Evolutionary conservation across 768 basidiomycete genomes (phyloP), one percentile per base, ranked within the genome.

Genomic region (Leccinum imitatum): DNA sequence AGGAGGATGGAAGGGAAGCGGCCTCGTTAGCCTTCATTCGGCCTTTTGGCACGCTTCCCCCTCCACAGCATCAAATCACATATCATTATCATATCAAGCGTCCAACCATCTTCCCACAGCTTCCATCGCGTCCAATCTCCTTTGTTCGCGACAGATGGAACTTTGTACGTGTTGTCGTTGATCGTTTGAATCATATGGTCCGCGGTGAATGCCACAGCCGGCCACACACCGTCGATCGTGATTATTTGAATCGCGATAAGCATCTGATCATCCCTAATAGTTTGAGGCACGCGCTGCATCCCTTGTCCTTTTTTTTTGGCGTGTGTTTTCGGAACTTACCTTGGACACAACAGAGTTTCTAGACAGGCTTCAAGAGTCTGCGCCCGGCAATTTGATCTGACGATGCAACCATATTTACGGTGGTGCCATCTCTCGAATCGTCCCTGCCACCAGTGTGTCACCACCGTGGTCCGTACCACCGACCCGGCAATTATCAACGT

Each of bases 111-210:
- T 46, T 11, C 10, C 44, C 15, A 46, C 10, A 19, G 47, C 46
- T 56, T 54, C 47, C 81, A 77, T 27, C 75, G 69, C 82, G 80
- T 31, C 69, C 68, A 84, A 84, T 25, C 87, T 82, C 54, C 82
- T 82, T 50, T 81, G 79, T 46, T 21, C 44, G n/a, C 44, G 1
- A 46, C 11, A 46, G 44, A 19, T 80, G 79, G 8, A 80, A 73
- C 79, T 82, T 59, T 58, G 61, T 65, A 63, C 61, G 59, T 64
- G 57, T 68, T 60, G 33, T 56, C 19, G 11, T 19, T 46, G 44
- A 46, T 46, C 44, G 19, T 3, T 46, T 46, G 15, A 39, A 2
- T 41, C 17, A 21, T 46, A 44, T 44, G 41, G 41, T n/a, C 41
- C 41, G 41, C 41, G 10, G 41, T 11, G 41, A 4, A 46, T 46